These are phyloP conservation scores for Beta vulgaris DNA, from an alignment of 148 eudicot species.

Conservation along the genomic window DNA sequence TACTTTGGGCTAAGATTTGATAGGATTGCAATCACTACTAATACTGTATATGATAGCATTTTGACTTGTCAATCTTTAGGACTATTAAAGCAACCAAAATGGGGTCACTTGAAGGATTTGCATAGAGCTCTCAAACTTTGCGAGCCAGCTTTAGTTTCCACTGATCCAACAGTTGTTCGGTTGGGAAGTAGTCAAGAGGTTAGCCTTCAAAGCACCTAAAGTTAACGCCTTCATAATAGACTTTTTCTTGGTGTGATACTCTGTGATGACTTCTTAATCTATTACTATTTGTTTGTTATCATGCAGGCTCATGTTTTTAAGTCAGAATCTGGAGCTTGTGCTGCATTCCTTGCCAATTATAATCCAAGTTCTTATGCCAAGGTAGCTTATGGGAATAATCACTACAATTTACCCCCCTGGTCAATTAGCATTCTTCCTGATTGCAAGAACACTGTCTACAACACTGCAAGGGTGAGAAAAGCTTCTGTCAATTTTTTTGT, in stretches of 20 bases:
- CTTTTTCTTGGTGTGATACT: not conserved
- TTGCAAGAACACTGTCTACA: conserved; percentile 71
- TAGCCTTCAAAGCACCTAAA: conserved; percentile 7
- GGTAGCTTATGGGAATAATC: conserved; percentile 47
- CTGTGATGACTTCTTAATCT: not conserved
- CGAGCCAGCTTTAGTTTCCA: conserved; percentile 68
- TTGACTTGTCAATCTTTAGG: conserved; percentile 47
- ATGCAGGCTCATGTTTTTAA: conserved; percentile 63
- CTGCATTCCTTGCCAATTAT: conserved; percentile 82
- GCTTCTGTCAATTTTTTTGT: not conserved
- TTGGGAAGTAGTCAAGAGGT: conserved; percentile 76
- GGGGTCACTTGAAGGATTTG: conserved; percentile 75
- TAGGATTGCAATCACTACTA: too few species aligned
- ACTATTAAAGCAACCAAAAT: conserved; percentile 70
- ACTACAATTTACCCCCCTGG: conserved; percentile 74
- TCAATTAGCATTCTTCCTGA: conserved; percentile 94
- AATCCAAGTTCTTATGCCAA: conserved; percentile 43
- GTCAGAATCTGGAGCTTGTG: conserved; percentile 63
- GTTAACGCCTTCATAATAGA: not conserved
- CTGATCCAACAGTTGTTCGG: conserved; percentile 43
- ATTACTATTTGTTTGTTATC: not conserved
- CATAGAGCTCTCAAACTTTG: conserved; percentile 80
- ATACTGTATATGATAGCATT: too few species aligned
- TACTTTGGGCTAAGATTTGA: too few species aligned
- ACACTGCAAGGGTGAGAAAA: conserved; percentile 73